phyloP scores from a whole-genome alignment of 352 stramenopile genomes.

The Phytophthora litchii region DNA sequence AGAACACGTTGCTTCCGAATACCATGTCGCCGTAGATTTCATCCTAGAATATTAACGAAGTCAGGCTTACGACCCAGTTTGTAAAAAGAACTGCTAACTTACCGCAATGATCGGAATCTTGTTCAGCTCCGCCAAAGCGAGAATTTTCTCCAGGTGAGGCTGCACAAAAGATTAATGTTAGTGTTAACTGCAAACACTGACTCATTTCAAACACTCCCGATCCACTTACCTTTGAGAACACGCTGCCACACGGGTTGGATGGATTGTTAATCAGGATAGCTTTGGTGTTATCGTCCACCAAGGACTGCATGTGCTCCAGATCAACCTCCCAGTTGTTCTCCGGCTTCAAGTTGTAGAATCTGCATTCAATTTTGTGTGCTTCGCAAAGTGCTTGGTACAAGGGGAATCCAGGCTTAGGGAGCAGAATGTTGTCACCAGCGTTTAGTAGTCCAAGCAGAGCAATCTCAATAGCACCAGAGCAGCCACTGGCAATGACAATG shows the following conservation, averaged over 20 bases:
- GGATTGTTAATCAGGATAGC: constrained; percentile 96
- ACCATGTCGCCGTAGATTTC: constrained; percentile 90
- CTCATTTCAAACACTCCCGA: neutral
- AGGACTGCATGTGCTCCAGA: constrained; percentile 89
- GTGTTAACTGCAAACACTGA: neutral
- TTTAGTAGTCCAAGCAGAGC: constrained; percentile 91
- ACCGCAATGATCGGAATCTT: constrained; percentile 94
- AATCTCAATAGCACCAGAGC: constrained; percentile 94
- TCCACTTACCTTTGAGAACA: constrained; percentile 85
- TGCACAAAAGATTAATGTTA: constrained; percentile 9
- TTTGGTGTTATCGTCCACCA: constrained; percentile 85
- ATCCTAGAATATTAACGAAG: constrained; percentile 36
- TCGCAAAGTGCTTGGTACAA: constrained; percentile 96
- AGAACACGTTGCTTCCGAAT: constrained; percentile 75
- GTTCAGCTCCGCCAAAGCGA: constrained; percentile 79
- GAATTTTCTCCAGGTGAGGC: constrained; percentile 77
- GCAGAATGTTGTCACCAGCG: constrained; percentile 91
- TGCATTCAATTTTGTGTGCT: constrained; percentile 90
- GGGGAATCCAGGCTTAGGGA: constrained; percentile 94
- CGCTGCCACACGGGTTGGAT: constrained; percentile 94
- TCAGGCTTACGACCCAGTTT: neutral
- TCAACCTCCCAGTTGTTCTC: constrained; percentile 94
- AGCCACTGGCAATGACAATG: constrained; percentile 94
- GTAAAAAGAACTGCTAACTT: constrained; percentile 27
- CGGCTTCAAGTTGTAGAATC: constrained; percentile 92